Evolutionary conservation across 768 basidiomycete species (phyloP).

Genomic region (Kwoniella newhampshirensis): DNA sequence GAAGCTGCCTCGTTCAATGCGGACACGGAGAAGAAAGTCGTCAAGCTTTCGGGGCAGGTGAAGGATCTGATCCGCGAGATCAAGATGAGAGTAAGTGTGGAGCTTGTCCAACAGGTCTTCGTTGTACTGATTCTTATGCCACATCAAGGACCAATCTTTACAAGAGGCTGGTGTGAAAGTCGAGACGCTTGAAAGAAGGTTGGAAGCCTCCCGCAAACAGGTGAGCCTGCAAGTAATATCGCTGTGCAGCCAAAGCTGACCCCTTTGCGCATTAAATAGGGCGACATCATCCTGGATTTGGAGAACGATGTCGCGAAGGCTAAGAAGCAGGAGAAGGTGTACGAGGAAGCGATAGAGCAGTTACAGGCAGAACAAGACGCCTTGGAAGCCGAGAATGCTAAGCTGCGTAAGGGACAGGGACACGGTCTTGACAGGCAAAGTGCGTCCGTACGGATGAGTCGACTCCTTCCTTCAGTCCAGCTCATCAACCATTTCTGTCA

Average conservation of each 20-base stretch:
- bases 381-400: constrained; percentile 82
- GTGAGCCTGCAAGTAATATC: constrained; percentile 17
- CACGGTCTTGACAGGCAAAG: constrained; percentile 58
- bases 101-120: too few species aligned
- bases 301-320: constrained; percentile 77
- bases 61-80: constrained; percentile 80
- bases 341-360: constrained; percentile 91
- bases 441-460: background rate
- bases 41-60: constrained; percentile 83
- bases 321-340: constrained; percentile 81
- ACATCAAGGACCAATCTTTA: constrained; percentile 72
- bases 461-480: background rate
- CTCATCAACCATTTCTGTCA: constrained; percentile 6
- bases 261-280: constrained; percentile 48
- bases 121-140: background rate
- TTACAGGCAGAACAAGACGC: constrained; percentile 82
- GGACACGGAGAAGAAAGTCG: constrained; percentile 85
- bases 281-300: constrained; percentile 75
- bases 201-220: constrained; percentile 88
- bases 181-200: constrained; percentile 87
- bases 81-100: constrained; percentile 58
- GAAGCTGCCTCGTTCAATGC: constrained; percentile 78
- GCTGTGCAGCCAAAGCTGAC: background rate
- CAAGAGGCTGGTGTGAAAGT: constrained; percentile 91
- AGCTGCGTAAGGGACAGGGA: constrained; percentile 64